Base-by-base conservation (phyloP, 2,329 filamentous ascomycete genomes). In the Fusarium bulbicola region DNA sequence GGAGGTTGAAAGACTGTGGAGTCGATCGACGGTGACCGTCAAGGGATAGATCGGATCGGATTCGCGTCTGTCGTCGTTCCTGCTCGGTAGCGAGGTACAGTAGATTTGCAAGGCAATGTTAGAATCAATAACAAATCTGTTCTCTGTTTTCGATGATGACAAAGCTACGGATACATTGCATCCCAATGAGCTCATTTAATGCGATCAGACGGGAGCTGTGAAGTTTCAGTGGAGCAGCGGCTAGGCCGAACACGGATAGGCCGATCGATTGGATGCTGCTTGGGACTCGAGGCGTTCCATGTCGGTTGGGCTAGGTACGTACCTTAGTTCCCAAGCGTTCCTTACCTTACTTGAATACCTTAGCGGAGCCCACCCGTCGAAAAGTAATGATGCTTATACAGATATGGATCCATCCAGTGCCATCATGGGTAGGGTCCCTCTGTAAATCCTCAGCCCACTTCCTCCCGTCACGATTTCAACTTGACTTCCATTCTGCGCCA, bases 361-460 rank as follows among this genome's bases (percentile, higher is more conserved):
- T 34, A 34, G 72, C 73, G 73, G 73, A 50, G 58, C 53, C n/a
- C 26, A n/a, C 34, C 59, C 52, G 49, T 59, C 52, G 60, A 63
- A 74, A 72, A 76, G 66, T 72, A 74, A 70, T 73, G 72, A 77
- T 77, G 72, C 70, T 75, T 75, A 16, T 36, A 36, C 34, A 36
- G 34, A 68, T 67, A 24, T 40, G 54, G 47, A 54, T 21, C 45
- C 45, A 47, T 47, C 45, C 20, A 47, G 30, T 67, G 30, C 54
- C 21, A 71, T 62, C 60, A 64, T 66, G 63, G 57, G 43, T 47
- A 49, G 15, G 20, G 59, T 57, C 52, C 62, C 52, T 62, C 59
- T 70, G 63, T 66, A 77, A 68, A 75, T 77, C 74, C 74, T 77
- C 74, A 78, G 76, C 74, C 76, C 76, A 77, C 73, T 58, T 60